Percentiles rank a stretch among this genome's conserved stretches.
phyloP scores from a whole-genome alignment of 768 basidiomycete species.

The Amanita polypyramis region DNA sequence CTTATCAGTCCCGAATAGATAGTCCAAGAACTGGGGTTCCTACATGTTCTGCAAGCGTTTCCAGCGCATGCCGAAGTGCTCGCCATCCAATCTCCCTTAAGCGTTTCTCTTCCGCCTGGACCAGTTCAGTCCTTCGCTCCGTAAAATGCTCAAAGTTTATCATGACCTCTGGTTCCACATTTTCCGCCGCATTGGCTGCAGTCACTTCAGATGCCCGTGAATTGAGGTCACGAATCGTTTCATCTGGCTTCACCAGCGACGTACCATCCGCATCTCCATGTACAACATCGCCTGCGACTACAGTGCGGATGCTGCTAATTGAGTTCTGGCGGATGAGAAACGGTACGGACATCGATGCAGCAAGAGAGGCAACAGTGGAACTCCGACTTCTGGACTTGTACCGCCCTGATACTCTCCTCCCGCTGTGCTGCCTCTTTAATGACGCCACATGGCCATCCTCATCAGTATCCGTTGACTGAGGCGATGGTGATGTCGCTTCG shows the following conservation, averaged over 20 bases:
- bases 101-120: slow-evolving; percentile 38
- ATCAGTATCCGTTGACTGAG: slow-evolving; percentile 57
- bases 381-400: slow-evolving; percentile 45
- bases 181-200: slow-evolving; percentile 12
- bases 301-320: slow-evolving; percentile 60
- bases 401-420: slow-evolving; percentile 22
- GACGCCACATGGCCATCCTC: slow-evolving; percentile 29
- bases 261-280: slow-evolving; percentile 21
- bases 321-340: slow-evolving; percentile 36
- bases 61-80: slow-evolving; percentile 43
- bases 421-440: slow-evolving; percentile 20
- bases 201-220: slow-evolving; percentile 22
- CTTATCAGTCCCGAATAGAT: slow-evolving; percentile 8
- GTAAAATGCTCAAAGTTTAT: slow-evolving; percentile 16
- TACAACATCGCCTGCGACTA: slow-evolving; percentile 44
- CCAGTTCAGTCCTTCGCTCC: slow-evolving; percentile 30
- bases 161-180: slow-evolving; percentile 7
- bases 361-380: slow-evolving; percentile 55
- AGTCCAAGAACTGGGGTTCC: background rate
- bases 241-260: slow-evolving; percentile 14
- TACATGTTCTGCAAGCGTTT: slow-evolving; percentile 56
- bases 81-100: slow-evolving; percentile 48
- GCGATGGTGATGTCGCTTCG: slow-evolving; percentile 48
- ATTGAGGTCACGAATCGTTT: slow-evolving; percentile 18
- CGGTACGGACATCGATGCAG: slow-evolving; percentile 21